Evolutionary conservation across 441 rosid species (phyloP).

Genomic region (Adansonia grandidieri): DNA sequence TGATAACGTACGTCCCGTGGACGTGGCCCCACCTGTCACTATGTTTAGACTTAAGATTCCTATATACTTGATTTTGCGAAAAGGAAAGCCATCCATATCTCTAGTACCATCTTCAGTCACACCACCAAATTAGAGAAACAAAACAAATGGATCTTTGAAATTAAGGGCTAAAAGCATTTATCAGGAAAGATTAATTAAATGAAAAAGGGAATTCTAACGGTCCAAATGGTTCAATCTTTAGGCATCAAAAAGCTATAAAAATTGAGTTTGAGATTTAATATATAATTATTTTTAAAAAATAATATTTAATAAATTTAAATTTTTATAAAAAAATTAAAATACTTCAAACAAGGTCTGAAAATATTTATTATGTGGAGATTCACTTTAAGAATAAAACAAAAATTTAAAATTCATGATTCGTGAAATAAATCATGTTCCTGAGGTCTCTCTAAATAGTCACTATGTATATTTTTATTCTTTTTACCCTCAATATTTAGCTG

Average conservation of each 20-base stretch:
- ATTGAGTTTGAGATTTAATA: neutral
- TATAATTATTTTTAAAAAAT: too few species aligned
- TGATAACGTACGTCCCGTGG: too few species aligned
- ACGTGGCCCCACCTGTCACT: constrained; percentile 12
- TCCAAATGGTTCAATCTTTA: neutral
- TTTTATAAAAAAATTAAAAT: too few species aligned
- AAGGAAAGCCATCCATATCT: constrained; percentile 22
- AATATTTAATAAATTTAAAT: too few species aligned
- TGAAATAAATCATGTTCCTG: neutral
- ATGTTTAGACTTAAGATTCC: constrained; percentile 15
- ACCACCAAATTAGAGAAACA: neutral
- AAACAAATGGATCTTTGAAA: neutral
- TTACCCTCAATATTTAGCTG: neutral
- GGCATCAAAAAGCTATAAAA: neutral
- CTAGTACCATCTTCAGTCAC: neutral
- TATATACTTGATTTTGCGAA: constrained; percentile 22
- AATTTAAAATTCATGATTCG: neutral
- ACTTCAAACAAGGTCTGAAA: too few species aligned
- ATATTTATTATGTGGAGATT: too few species aligned
- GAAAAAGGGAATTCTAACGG: neutral
- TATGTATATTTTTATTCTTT: neutral
- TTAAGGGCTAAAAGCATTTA: too few species aligned
- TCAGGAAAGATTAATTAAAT: too few species aligned
- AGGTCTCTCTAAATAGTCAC: neutral
- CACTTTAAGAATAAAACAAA: too few species aligned